A percentile compares a stretch with the other conserved stretches of the same genome.
These are phyloP conservation scores for Geotrichum phurueaensis DNA, from an alignment of 1,139 yeast genomes.

Conservation along the genomic window DNA sequence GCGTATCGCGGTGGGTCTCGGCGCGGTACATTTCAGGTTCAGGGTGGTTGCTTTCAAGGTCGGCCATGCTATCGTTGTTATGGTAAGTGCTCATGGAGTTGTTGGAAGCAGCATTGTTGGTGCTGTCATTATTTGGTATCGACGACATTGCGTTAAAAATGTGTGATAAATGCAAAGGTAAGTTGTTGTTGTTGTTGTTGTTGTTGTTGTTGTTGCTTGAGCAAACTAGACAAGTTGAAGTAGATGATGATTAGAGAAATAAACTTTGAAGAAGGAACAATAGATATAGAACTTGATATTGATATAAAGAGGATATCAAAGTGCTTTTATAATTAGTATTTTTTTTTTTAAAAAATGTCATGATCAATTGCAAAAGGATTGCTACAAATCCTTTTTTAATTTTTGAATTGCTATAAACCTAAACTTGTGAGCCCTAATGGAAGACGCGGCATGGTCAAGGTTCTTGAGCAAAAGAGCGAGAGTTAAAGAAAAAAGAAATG, in stretches of 20 bases:
- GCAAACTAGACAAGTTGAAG: neutral
- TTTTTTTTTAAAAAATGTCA: neutral
- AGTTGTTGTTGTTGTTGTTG: neutral
- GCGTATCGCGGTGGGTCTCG: slow-evolving; percentile 17
- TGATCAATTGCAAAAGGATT: neutral
- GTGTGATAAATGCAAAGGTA: neutral
- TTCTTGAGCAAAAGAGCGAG: no score
- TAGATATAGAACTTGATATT: neutral
- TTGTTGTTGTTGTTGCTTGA: neutral
- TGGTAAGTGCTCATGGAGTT: slow-evolving; percentile 23
- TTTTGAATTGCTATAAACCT: neutral
- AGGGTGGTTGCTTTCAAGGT: neutral
- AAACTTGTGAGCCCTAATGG: neutral
- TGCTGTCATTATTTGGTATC: neutral
- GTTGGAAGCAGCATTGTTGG: slow-evolving; percentile 10
- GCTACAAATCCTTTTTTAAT: neutral
- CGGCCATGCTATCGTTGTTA: neutral
- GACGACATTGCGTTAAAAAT: neutral
- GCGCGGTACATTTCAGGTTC: slow-evolving; percentile 10
- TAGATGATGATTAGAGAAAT: neutral
- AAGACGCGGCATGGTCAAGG: no score
- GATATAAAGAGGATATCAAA: neutral
- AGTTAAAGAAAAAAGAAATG: neutral
- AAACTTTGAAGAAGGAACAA: neutral
- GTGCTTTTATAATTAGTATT: neutral